Percentiles rank a stretch among this genome's conserved stretches.
Evolutionary conservation across 805 yeast genomes (phyloP).

Genomic region (Sungouiella thailandica): DNA sequence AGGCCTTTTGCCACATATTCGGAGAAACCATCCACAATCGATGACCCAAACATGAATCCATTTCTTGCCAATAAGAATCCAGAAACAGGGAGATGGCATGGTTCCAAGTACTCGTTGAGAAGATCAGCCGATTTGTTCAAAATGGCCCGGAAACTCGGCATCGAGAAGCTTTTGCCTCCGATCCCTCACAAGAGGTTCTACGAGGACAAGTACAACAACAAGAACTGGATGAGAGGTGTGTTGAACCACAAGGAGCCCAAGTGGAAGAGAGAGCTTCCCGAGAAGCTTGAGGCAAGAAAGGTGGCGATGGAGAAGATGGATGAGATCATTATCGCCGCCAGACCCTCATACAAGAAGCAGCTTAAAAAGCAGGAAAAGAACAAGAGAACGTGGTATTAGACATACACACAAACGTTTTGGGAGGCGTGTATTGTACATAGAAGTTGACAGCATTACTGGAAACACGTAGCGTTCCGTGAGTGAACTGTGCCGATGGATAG

Average conservation of each 20-base stretch:
- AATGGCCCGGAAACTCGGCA: constrained; percentile 76
- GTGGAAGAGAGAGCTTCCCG: constrained; percentile 65
- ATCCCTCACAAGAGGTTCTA: constrained; percentile 65
- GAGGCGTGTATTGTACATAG: too few species aligned
- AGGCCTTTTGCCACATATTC: constrained; percentile 68
- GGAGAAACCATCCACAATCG: constrained; percentile 56
- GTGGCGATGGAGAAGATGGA: constrained; percentile 67
- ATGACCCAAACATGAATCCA: constrained; percentile 75
- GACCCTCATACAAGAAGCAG: constrained; percentile 43
- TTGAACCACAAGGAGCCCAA: constrained; percentile 73
- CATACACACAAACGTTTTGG: too few species aligned
- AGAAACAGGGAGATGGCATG: constrained; percentile 69
- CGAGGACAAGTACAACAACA: constrained; percentile 67
- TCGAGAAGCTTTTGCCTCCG: constrained; percentile 70
- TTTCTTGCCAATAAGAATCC: constrained; percentile 83
- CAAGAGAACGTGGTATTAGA: constrained; percentile 32
- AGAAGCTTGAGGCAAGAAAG: constrained; percentile 53
- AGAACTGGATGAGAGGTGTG: constrained; percentile 73
- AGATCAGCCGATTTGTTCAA: constrained; percentile 81
- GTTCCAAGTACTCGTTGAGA: constrained; percentile 73
- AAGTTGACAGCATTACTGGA: too few species aligned
- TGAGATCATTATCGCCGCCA: constrained; percentile 57
- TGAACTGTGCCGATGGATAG: too few species aligned
- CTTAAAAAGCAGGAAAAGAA: constrained; percentile 30
- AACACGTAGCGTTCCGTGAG: too few species aligned